Evolutionary conservation across 2,329 filamentous ascomycete genomes (phyloP), one percentile per base, ranked within the genome.

Genomic region (Stenocarpella maydis): DNA sequence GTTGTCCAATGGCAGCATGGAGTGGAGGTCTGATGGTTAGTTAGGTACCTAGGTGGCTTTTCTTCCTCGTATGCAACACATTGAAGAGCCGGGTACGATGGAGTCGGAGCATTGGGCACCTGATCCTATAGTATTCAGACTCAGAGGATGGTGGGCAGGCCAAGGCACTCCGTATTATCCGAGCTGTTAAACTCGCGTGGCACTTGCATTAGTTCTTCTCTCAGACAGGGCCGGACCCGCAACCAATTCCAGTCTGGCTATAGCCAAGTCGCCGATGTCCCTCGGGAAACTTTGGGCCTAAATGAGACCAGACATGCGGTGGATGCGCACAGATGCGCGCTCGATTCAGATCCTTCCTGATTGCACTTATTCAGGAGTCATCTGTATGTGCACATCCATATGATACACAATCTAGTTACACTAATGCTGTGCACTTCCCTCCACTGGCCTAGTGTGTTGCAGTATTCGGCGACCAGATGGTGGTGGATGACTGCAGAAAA

Each of bases 171-270:
- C 37, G 58, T 49, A 49, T 63, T 43, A 63, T 63, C 43, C 58
- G 43, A 63, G 58, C 58, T 63, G 41, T 34, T 63, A 28, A 49
- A 37, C n/a, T 63, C 58, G 58, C n/a, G n/a, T n/a, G n/a, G n/a
- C n/a, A n/a, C n/a, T n/a, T n/a, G n/a, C n/a, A n/a, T 45, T 47
- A 26, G 41, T 9, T 34, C 34, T 47, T 19, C 28, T 7, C 14
- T 26, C 41, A n/a, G 17, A 26, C 21, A 12, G 41, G n/a, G 28
- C 58, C 28, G 58, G 58, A 63, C 43, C n/a, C n/a, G n/a, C n/a
- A n/a, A n/a, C n/a, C n/a, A n/a, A n/a, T n/a, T n/a, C n/a, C n/a
- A n/a, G n/a, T n/a, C n/a, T n/a, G n/a, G n/a, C n/a, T n/a, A n/a
- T n/a, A n/a, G n/a, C n/a, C n/a, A n/a, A n/a, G n/a, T n/a, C n/a